Percentiles rank a stretch among this genome's conserved stretches.
These are phyloP conservation scores for Cryoendolithus antarcticus DNA, from an alignment of 2,329 filamentous ascomycete species.

Conservation along the genomic window DNA sequence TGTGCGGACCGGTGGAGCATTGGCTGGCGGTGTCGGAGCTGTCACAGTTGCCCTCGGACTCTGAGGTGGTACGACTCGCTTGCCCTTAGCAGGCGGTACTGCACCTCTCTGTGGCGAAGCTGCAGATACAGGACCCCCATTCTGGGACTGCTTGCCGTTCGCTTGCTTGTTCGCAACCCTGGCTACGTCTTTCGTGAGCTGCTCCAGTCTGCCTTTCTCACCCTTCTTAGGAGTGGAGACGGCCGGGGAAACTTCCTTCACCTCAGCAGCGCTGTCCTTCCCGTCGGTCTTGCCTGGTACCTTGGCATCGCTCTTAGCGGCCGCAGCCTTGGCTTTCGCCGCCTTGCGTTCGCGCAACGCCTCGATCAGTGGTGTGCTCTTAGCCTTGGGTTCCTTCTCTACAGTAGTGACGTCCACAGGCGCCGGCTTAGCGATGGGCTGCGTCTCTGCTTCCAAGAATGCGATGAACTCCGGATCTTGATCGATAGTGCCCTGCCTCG, in stretches of 20 bases:
- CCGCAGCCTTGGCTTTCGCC: slow-evolving; percentile 46
- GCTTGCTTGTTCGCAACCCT: slow-evolving; percentile 42
- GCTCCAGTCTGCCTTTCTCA: slow-evolving; percentile 17
- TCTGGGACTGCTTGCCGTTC: slow-evolving; percentile 14
- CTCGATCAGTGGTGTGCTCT: slow-evolving; percentile 79
- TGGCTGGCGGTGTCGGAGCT: slow-evolving; percentile 20
- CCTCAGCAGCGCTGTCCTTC: slow-evolving; percentile 19
- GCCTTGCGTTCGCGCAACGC: slow-evolving; percentile 87
- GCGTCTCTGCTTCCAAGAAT: slow-evolving; percentile 78
- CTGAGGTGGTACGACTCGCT: slow-evolving; percentile 11
- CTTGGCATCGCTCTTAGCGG: slow-evolving; percentile 45
- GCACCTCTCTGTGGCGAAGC: slow-evolving; percentile 22
- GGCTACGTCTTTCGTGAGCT: slow-evolving; percentile 34
- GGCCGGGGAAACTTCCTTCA: slow-evolving; percentile 22
- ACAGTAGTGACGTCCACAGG: slow-evolving; percentile 39
- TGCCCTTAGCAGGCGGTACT: slow-evolving; percentile 17
- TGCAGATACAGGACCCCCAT: not conserved
- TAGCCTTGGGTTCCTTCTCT: slow-evolving; percentile 47
- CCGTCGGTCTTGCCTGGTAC: slow-evolving; percentile 17
- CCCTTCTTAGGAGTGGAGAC: slow-evolving; percentile 17
- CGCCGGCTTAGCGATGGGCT: slow-evolving; percentile 48
- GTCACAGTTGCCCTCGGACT: slow-evolving; percentile 17
- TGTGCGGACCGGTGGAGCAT: slow-evolving; percentile 10
- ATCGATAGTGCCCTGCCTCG: slow-evolving; percentile 86
- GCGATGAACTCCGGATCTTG: slow-evolving; percentile 92